Evolutionary conservation across 108 stramenopile species (phyloP).

Genomic region (Pseudonitzschia pungens): DNA sequence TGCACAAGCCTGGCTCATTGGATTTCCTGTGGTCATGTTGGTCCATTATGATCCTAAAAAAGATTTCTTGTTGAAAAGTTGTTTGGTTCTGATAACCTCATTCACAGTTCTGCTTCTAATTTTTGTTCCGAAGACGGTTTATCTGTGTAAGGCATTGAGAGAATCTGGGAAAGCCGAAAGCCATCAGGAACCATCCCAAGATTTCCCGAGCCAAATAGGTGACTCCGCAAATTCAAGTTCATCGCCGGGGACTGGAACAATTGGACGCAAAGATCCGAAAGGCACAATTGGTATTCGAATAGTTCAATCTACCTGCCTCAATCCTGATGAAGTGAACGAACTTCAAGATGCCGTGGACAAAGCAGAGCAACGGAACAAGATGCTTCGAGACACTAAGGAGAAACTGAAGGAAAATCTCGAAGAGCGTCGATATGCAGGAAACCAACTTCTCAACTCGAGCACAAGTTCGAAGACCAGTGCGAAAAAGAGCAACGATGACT

Average conservation of each 20-base stretch:
- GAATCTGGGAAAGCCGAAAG: not conserved
- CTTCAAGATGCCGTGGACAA: slow-evolving; percentile 20
- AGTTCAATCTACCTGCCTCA: slow-evolving; percentile 1
- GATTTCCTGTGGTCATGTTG: slow-evolving; percentile 39
- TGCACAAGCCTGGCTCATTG: slow-evolving; percentile 45
- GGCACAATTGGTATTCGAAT: slow-evolving; percentile 34
- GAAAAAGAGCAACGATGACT: too few relatives aligned
- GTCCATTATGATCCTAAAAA: not conserved
- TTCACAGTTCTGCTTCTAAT: slow-evolving; percentile 36
- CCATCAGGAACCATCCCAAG: not conserved
- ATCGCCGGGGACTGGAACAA: not conserved
- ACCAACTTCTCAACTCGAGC: not conserved
- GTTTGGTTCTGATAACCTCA: slow-evolving; percentile 36
- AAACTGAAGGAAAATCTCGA: slow-evolving; percentile 37
- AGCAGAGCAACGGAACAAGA: slow-evolving; percentile 21
- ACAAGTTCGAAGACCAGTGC: not conserved
- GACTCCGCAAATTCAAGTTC: too few relatives aligned
- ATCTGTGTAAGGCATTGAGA: slow-evolving; percentile 11
- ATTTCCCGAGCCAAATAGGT: not conserved
- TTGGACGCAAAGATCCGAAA: not conserved
- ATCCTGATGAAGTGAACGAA: slow-evolving; percentile 22
- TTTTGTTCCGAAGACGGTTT: slow-evolving; percentile 54
- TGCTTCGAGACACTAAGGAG: slow-evolving; percentile 21
- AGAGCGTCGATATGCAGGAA: slow-evolving; percentile 20
- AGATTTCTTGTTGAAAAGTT: not conserved